Evolutionary conservation across 345 rosid genomes (phyloP), one percentile per base, ranked within the genome.

Genomic region (Mangifera indica): DNA sequence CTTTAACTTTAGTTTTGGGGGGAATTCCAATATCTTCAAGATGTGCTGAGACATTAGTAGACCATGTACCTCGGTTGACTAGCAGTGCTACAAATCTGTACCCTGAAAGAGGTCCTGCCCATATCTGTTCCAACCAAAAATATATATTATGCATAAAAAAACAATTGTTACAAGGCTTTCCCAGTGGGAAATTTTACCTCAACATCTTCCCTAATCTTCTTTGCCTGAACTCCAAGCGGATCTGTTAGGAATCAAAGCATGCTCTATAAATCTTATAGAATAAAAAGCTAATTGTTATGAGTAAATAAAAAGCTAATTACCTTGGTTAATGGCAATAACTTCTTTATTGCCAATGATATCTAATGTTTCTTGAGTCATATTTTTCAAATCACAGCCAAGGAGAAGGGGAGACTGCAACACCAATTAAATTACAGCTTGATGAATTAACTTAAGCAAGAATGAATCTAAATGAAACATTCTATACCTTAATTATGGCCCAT

Each of bases 401-500:
- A 93, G 81, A 11, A 93, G 88, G 2, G 93, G 90, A 66, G 93
- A 88, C 89, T 86, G 82, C 66, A 34, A 74, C 34, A 81, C 29
- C 45, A 46, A 37, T 17, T 10, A 18, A 15, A 37, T 65, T 13
- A 4, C 22, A 22, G 42, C 42, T 20, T 0, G 11, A 63, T 44
- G 18, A 10, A 63, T 2, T 1, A 64, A 52, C 20, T 32, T 20
- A 13, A 4, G 11, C 32, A 53, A 55, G 17, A n/a, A n/a, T 20
- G 48, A 22, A 29, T 7, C 52, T 3, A 34, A 37, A 14, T 21
- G 9, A 10, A 1, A 3, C 7, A 22, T 14, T 24, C 2, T 57
- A 32, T 57, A 81, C 98, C 92, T 92, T 92, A 68, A 97, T 85
- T 67, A 90, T 88, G 54, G 95, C 94, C 98, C 98, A 94, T 55